Base-by-base conservation (phyloP, 2,329 filamentous ascomycete species). In the Aspergillus ibericus region DNA sequence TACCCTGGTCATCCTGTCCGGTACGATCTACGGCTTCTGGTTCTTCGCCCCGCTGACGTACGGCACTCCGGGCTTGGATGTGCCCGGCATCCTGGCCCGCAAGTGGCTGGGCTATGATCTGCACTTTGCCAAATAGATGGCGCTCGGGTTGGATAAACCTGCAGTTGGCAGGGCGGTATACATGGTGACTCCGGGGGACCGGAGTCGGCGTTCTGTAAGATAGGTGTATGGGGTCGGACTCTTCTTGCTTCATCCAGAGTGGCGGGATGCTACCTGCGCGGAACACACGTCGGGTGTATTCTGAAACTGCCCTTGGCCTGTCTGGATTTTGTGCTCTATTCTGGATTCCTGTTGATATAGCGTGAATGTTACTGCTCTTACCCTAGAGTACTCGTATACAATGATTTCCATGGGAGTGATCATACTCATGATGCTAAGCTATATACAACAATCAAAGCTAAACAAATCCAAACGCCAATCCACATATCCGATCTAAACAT, bases 81-180 rank as follows among this genome's bases (percentile, higher is more conserved):
- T 96, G 16, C 85, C 88, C 12, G 82, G 92, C 73, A 90, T 99
- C 29, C 78, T 89, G 63, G 84, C 88, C 63, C 88, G 95, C 76
- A 97, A 97, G 82, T 98, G 93, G 93, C 83, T 99, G 65, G 90
- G 91, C 64, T 99, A 98, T 75, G 95, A 99, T 75, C 83, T 99
- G 73, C 95, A 99, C 80, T 99, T 99, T 81, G 95, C 95, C 59
- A 99, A 99, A 85, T 99, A 89, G 80, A 59, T 34, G 34, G 46
- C 4, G 18, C 10, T 42, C 7, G 6, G 25, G n/a, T 16, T 16
- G 44, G n/a, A 2, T 29, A 47, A 18, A 32, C 55, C 36, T 49
- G 27, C 38, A 46, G 35, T 35, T 34, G 27, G 32, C 38, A 13
- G 32, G 42, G 20, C 40, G 29, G 15, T 10, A 36, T 44, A 47